These are phyloP conservation scores for Trifolium repens DNA, from an alignment of 306 rosid species.

Conservation along the genomic window DNA sequence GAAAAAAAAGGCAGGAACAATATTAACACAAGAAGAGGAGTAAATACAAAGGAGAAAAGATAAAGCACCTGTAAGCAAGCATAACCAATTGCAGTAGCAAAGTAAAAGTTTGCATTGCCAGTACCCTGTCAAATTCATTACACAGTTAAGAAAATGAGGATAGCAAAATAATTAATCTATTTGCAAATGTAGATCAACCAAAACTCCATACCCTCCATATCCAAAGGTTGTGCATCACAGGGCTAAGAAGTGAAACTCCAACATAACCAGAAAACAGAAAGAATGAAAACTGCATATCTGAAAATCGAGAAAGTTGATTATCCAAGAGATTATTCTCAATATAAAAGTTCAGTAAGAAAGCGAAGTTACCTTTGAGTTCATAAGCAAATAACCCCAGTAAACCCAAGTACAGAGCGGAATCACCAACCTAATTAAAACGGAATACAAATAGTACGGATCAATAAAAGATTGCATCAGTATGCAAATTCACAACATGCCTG, in stretches of 20 bases:
- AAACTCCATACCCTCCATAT: constrained; percentile 87
- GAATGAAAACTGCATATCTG: constrained; percentile 92
- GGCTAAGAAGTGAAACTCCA: constrained; percentile 93
- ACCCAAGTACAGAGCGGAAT: constrained; percentile 83
- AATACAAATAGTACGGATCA: constrained; percentile 40
- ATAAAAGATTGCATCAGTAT: constrained; percentile 20
- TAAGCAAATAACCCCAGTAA: constrained; percentile 86
- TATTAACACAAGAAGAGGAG: constrained; percentile 25
- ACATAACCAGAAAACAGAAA: constrained; percentile 83
- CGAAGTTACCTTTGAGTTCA: constrained; percentile 69
- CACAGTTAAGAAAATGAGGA: constrained; percentile 35
- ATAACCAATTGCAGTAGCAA: constrained; percentile 88
- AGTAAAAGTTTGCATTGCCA: constrained; percentile 95
- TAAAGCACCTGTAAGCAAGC: constrained; percentile 79
- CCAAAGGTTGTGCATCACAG: constrained; percentile 99
- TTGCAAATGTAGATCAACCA: constrained; percentile 39
- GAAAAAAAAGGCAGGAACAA: constrained; percentile 4
- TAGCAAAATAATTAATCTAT: constrained; percentile 31
- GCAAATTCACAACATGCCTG: constrained; percentile 30
- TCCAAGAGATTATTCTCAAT: constrained; percentile 10
- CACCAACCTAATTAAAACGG: constrained; percentile 71
- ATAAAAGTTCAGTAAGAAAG: constrained; percentile 14
- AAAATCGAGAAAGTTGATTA: constrained; percentile 49
- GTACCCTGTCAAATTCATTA: constrained; percentile 77
- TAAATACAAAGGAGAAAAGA: constrained; percentile 28